phyloP scores from a whole-genome alignment of 805 yeast species.

The Cyberlindnera maritima region DNA sequence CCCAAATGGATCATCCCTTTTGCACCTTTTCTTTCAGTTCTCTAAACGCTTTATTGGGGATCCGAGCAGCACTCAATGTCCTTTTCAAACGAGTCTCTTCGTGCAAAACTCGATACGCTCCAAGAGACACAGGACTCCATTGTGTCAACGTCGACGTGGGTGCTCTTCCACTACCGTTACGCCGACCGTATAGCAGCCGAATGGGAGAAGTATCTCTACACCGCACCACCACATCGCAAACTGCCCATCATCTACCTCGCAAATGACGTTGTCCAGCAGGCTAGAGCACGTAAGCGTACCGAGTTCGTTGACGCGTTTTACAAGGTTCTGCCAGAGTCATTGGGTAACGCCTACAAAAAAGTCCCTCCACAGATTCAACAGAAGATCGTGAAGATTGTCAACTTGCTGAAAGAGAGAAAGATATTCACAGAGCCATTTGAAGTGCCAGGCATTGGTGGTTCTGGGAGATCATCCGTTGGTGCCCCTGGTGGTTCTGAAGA shows the following conservation, averaged over 20 bases:
- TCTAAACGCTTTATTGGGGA: no score
- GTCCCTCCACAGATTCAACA: constrained; percentile 19
- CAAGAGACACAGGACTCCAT: constrained; percentile 71
- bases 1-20: no score
- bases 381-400: constrained; percentile 48
- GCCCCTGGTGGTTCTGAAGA: constrained; percentile 1
- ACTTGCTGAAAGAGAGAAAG: constrained; percentile 55
- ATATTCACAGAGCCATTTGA: constrained; percentile 34
- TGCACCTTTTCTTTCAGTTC: no score
- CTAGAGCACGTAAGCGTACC: constrained; percentile 56
- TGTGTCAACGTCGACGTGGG: constrained; percentile 74
- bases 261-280: constrained; percentile 81
- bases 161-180: constrained; percentile 61
- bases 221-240: constrained; percentile 39
- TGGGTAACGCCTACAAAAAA: constrained; percentile 29
- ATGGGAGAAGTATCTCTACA: constrained; percentile 44
- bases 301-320: constrained; percentile 62
- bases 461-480: neutral
- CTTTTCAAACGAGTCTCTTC: constrained; percentile 47
- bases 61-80: constrained; percentile 43
- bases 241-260: constrained; percentile 66
- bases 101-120: constrained; percentile 43
- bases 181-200: constrained; percentile 48
- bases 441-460: constrained; percentile 8
- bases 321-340: constrained; percentile 41